Evolutionary conservation across 129 eudicot genomes (phyloP), one percentile per base, ranked within the genome.

Genomic region (Flaveria bidentis): DNA sequence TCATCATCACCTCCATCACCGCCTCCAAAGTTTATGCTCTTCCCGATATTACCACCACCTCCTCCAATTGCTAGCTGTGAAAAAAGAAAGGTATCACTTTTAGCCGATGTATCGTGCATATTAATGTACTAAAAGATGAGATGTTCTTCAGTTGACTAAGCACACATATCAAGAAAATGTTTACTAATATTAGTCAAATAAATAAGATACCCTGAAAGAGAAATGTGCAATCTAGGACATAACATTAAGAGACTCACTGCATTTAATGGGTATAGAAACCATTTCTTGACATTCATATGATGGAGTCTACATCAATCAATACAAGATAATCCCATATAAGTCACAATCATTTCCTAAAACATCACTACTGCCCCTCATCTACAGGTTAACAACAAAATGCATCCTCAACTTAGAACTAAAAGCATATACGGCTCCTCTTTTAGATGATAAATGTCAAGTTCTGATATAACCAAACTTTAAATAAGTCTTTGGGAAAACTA

Each of bases 1-100:
- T 85, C 88, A 67, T 89, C 99, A 64, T 87, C 99, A 55, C 96
- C 96, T 46, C 99, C 99, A 85, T 89, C 97, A 57, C 99, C 99
- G 49, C 99, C 99, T 23, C 97, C 97, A 78, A 84, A 78, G 80
- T 81, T 87, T 22, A 88, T 74, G 68, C 77, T 86, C 74, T 94
- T 94, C 28, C 97, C 98, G 15, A 88, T 88, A 84, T 94, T 77
- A n/a, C 97, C 97, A 5, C 97, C 96, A 47, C 97, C 98, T 69
- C 97, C 98, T 42, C 97, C 98, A 53, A 87, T 84, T 18, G 93
- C 81, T 64, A 84, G 83, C 98, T 94, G 88, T 55, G 22, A 65
- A 76, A 60, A 71, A 52, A 18, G 73, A 44, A 11, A 61, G 72
- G 4, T 52, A 70, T 70, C 63, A 84, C 69, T 8, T 33, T 16